Evolutionary conservation across 2,329 filamentous ascomycete species (phyloP).

Genomic region (Colletotrichum sp.): DNA sequence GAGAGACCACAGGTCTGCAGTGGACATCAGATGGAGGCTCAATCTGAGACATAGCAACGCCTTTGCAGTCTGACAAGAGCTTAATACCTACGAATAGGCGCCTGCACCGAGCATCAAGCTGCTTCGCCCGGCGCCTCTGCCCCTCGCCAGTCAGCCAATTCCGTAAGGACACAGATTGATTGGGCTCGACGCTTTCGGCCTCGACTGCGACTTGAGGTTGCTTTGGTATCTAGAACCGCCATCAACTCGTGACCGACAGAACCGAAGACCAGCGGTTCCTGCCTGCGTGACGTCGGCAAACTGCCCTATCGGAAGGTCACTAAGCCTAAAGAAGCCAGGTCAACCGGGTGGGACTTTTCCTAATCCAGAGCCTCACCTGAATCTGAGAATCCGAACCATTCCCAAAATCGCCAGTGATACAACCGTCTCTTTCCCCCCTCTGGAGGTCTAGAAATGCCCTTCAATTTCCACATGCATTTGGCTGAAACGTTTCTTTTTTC

Average conservation of each 20-base stretch:
- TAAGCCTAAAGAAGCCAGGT: conserved; percentile 5
- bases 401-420: conserved; percentile 5
- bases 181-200: background rate
- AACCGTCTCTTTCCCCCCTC: background rate
- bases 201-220: background rate
- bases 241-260: conserved; percentile 1
- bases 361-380: conserved; percentile 24
- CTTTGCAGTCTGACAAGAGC: background rate
- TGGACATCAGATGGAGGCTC: background rate
- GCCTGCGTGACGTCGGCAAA: background rate
- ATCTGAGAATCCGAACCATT: conserved; percentile 24
- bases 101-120: background rate
- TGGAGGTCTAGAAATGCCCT: background rate
- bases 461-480: conserved; percentile 16
- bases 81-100: background rate
- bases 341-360: conserved; percentile 1
- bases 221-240: background rate
- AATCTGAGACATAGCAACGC: background rate
- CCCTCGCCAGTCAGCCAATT: background rate
- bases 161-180: background rate
- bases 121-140: background rate
- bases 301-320: conserved; percentile 1
- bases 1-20: background rate
- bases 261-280: background rate
- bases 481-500: conserved; percentile 2